Base-by-base conservation (phyloP, 768 basidiomycete genomes). In the Phlebiopsis flavidoalba region DNA sequence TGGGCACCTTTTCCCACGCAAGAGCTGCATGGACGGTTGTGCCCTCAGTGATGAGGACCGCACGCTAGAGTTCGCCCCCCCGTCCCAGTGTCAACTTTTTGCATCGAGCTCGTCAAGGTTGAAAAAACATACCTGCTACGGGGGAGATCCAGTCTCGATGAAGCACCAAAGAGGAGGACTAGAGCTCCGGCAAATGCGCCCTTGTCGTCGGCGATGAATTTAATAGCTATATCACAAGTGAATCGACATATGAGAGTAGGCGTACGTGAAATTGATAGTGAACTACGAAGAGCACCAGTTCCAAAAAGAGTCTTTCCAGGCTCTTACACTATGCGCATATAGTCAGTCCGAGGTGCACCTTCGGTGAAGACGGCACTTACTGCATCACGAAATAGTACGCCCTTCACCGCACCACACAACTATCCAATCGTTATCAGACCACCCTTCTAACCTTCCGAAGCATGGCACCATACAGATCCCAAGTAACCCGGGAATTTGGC, bases 361-460 rank as follows among this genome's bases (percentile, higher is more conserved):
- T 67, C 59, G 50, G 58, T 56, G 26, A 14, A 47, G 61, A 10
- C 8, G 35, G 58, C 8, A 58, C 66, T 5, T 24, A 68, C 69
- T 69, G 80, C 69, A 88, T 84, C 43, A 88, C 87, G 64, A 89
- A 94, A 1, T 79, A 79, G 67, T 95, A n/a, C n/a, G n/a, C n/a
- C 93, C 68, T 95, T 95, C 56, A 91, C 87, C 17, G 84, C 77
- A 95, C 77, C 60, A 94, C 80, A 63, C 85, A 88, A n/a, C n/a
- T n/a, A n/a, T n/a, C n/a, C n/a, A 57, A 92, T 82, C n/a, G 55
- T 83, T 78, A 55, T 83, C 78, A n/a, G 65, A 93, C 74, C n/a
- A 2, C 90, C 93, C 71, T 89, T 93, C 2, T 74, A n/a, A n/a
- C 81, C 74, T 85, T 86, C n/a, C n/a, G 82, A 90, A 92, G n/a